A percentile compares a stretch with the other conserved stretches of the same genome.
Evolutionary conservation across 768 basidiomycete genomes (phyloP).

Genomic region (Suillus subalutaceus): DNA sequence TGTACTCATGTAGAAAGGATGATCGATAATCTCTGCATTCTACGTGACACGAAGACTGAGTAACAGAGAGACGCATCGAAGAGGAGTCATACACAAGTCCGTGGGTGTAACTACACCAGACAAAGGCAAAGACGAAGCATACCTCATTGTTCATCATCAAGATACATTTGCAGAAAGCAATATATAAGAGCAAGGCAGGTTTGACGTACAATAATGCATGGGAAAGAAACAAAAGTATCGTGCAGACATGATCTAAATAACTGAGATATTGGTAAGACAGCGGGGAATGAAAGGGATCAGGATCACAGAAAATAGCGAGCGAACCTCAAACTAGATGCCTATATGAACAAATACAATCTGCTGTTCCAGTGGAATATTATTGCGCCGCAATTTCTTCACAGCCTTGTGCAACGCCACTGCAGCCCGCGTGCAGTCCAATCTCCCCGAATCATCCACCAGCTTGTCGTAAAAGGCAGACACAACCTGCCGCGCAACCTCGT

Average conservation of each 20-base stretch:
- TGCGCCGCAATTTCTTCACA: not conserved
- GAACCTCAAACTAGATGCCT: not conserved
- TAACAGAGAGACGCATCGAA: not conserved
- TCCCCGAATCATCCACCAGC: not conserved
- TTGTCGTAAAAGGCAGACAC: slow-evolving; percentile 4
- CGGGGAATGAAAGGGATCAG: not conserved
- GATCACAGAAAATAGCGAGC: not conserved
- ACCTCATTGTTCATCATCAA: not conserved
- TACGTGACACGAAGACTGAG: not conserved
- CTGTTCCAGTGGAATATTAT: slow-evolving; percentile 5
- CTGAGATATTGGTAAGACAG: not conserved
- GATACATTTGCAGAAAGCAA: no score
- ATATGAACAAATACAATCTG: slow-evolving; percentile 9
- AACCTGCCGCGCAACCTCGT: slow-evolving; percentile 14
- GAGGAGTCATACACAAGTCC: no score
- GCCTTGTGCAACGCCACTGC: slow-evolving; percentile 1
- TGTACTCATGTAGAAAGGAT: not conserved
- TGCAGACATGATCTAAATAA: not conserved
- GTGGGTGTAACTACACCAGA: no score
- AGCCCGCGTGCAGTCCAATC: slow-evolving; percentile 2
- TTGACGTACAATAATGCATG: no score
- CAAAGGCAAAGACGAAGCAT: no score
- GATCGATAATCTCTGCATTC: not conserved
- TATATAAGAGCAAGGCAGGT: no score
- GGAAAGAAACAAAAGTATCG: no score